Evolutionary conservation across 805 yeast species (phyloP).

Genomic region (Danielia oregonensis): DNA sequence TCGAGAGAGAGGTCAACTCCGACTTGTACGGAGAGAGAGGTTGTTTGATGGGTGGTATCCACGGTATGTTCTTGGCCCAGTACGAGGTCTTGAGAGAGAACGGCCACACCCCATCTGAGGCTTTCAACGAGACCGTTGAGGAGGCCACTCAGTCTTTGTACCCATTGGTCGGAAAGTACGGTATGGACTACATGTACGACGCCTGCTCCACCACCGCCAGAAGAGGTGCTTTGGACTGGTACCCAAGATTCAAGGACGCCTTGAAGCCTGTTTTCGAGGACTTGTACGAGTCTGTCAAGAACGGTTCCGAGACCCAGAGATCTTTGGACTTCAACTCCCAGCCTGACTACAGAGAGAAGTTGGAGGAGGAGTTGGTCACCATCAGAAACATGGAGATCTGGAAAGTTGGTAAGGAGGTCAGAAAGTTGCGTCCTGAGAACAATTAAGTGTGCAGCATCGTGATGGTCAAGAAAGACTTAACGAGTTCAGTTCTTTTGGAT

Average conservation of each 20-base stretch:
- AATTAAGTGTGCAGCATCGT: constrained; percentile 45
- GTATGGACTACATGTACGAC: constrained; percentile 99
- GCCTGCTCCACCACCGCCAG: constrained; percentile 99
- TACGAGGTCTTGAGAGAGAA: constrained; percentile 99
- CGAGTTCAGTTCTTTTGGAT: constrained; percentile 12
- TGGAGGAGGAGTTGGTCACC: constrained; percentile 87
- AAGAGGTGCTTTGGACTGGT: constrained; percentile 99
- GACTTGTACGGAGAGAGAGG: constrained; percentile 99
- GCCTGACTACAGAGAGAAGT: constrained; percentile 94
- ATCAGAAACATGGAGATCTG: constrained; percentile 99
- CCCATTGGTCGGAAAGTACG: constrained; percentile 98
- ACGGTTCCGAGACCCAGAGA: constrained; percentile 97
- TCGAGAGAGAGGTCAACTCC: constrained; percentile 98
- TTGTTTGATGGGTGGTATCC: constrained; percentile 99
- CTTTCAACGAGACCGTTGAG: constrained; percentile 99
- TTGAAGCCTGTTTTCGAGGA: constrained; percentile 98
- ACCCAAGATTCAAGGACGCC: constrained; percentile 98
- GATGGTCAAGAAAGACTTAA: constrained; percentile 40
- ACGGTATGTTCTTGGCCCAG: constrained; percentile 99
- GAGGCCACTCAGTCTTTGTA: constrained; percentile 99
- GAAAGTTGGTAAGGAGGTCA: constrained; percentile 99
- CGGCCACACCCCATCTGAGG: constrained; percentile 99
- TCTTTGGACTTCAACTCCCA: constrained; percentile 98
- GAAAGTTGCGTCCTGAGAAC: constrained; percentile 99
- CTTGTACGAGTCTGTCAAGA: constrained; percentile 89